phyloP scores from a whole-genome alignment of 139 green algal species.

The Astrephomene gubernaculifera region DNA sequence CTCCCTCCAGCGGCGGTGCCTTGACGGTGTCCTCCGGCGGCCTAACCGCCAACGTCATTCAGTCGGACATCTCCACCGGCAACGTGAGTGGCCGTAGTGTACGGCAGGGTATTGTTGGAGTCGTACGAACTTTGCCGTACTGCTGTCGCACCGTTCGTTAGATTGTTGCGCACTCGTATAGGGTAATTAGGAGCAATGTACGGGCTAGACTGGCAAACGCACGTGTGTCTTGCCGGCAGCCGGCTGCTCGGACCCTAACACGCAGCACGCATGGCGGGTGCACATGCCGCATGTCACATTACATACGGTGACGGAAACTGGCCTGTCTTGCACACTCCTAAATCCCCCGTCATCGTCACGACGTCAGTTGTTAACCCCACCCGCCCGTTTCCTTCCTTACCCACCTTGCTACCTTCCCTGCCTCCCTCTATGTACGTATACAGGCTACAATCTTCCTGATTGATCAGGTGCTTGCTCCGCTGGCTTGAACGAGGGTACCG shows the following conservation, averaged over 20 bases:
- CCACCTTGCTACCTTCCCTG: neutral
- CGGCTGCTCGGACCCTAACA: neutral
- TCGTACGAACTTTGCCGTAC: neutral
- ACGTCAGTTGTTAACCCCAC: neutral
- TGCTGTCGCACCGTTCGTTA: neutral
- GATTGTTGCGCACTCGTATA: neutral
- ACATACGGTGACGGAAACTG: too few species aligned
- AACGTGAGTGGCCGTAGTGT: neutral
- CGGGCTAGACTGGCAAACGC: neutral
- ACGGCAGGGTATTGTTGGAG: neutral
- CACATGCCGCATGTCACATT: too few species aligned
- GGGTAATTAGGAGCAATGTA: neutral
- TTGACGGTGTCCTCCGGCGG: neutral
- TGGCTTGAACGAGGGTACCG: too few species aligned
- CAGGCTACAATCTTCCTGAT: neutral
- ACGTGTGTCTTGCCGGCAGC: neutral
- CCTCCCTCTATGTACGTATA: neutral
- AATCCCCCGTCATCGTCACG: neutral
- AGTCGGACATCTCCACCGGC: slow-evolving; percentile 6
- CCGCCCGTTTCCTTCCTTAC: neutral
- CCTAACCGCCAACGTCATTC: neutral
- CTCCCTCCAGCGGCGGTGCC: neutral
- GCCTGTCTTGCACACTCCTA: neutral
- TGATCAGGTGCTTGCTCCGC: neutral
- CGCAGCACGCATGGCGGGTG: neutral